Evolutionary conservation across 352 stramenopile species (phyloP).

Genomic region (Pythium dissotocum): DNA sequence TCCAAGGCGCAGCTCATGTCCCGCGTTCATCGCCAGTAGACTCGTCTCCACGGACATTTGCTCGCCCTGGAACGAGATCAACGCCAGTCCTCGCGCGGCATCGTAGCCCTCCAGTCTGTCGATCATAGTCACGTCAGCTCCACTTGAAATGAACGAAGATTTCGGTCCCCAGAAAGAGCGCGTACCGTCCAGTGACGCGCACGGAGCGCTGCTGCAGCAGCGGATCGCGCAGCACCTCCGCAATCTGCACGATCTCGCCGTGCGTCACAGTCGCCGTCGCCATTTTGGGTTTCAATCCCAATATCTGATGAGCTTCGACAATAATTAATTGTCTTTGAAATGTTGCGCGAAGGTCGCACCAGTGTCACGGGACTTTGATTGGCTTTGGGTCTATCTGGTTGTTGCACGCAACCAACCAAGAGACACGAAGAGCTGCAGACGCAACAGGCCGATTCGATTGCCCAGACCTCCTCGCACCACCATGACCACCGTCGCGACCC

Average conservation of each 20-base stretch:
- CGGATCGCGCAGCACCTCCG: constrained; percentile 63
- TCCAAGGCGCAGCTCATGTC: constrained; percentile 58
- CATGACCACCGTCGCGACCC: constrained; percentile 5
- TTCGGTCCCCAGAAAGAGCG: neutral
- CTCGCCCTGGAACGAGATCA: constrained; percentile 66
- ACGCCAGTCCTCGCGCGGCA: constrained; percentile 41
- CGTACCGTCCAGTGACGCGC: constrained; percentile 70
- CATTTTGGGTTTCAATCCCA: constrained; percentile 12
- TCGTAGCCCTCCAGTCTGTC: constrained; percentile 66
- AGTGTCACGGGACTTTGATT: constrained; percentile 25
- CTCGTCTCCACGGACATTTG: constrained; percentile 70
- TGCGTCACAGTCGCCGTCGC: constrained; percentile 25
- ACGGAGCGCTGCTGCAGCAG: constrained; percentile 74
- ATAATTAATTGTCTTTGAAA: constrained; percentile 3
- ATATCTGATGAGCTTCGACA: neutral
- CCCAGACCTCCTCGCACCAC: neutral
- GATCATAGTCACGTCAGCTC: neutral
- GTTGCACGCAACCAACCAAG: constrained; percentile 34
- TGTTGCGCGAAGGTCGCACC: constrained; percentile 32
- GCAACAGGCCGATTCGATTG: constrained; percentile 3
- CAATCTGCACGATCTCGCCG: constrained; percentile 82
- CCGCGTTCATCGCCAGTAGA: constrained; percentile 40
- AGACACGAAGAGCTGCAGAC: constrained; percentile 7
- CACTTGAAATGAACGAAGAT: neutral
- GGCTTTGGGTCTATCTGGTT: constrained; percentile 19